phyloP scores from a whole-genome alignment of 768 basidiomycete species.

The Mycena galericulata region DNA sequence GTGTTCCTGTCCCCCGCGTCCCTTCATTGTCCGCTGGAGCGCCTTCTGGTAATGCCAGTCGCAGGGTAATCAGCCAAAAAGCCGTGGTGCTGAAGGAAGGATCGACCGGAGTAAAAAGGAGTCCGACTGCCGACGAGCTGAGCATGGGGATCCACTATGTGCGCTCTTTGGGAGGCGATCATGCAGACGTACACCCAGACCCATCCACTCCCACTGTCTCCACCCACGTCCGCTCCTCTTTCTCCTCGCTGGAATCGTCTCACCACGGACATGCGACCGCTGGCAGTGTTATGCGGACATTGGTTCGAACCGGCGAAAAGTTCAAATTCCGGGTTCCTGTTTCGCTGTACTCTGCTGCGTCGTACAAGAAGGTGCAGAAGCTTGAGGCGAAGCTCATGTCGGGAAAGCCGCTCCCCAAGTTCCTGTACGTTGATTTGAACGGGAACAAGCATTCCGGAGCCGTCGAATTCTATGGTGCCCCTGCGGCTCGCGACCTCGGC shows the following conservation, averaged over 20 bases:
- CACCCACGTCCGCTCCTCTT: conserved; percentile 63
- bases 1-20: conserved; percentile 71
- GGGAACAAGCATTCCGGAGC: conserved; percentile 57
- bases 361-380: conserved; percentile 43
- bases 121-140: conserved; percentile 71
- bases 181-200: conserved; percentile 39
- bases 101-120: conserved; percentile 45
- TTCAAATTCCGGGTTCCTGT: conserved; percentile 71
- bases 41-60: conserved; percentile 41
- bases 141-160: conserved; percentile 79
- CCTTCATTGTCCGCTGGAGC: conserved; percentile 47
- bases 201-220: conserved; percentile 50
- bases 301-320: conserved; percentile 67
- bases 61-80: conserved; percentile 71
- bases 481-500: conserved; percentile 63
- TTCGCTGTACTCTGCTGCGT: conserved; percentile 38
- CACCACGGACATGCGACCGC: conserved; percentile 54
- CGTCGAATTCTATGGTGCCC: conserved; percentile 69
- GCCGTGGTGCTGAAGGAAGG: conserved; percentile 66
- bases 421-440: conserved; percentile 65
- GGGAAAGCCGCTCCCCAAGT: conserved; percentile 65
- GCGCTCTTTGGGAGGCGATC: conserved; percentile 72
- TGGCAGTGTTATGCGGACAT: conserved; percentile 52
- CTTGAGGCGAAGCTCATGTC: conserved; percentile 63
- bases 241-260: conserved; percentile 74